Conservation (phyloP, 495 filamentous ascomycete species). For the Acidomyces sp. region DNA sequence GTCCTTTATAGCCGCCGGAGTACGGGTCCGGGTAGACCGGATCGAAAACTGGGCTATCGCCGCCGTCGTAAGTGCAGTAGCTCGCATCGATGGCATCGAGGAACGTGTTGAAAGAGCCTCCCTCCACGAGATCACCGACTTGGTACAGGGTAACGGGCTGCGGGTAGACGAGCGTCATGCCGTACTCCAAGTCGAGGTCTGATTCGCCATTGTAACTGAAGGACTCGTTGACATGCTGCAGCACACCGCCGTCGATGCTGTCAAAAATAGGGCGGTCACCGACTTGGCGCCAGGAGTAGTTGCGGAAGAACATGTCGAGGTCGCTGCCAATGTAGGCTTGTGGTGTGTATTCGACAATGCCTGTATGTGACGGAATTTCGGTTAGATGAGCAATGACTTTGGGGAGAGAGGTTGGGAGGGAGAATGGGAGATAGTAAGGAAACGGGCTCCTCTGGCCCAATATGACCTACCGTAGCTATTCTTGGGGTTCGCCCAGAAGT, state of each 20-base stretch:
- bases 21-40: constrained; percentile 33
- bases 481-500: constrained; percentile 25
- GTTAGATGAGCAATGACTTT: too few species aligned
- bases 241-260: constrained; percentile 17
- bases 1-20: constrained; percentile 32
- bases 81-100: constrained; percentile 33
- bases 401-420: too few species aligned
- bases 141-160: constrained; percentile 33
- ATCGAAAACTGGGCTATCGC: constrained; percentile 29
- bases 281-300: constrained; percentile 5
- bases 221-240: constrained; percentile 13
- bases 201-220: constrained; percentile 27
- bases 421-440: too few species aligned
- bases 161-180: constrained; percentile 30
- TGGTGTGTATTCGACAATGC: constrained; percentile 30
- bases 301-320: constrained; percentile 19
- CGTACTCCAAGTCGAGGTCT: constrained; percentile 30
- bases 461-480: constrained; percentile 41
- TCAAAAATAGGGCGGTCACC: constrained; percentile 13
- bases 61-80: constrained; percentile 32
- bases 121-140: constrained; percentile 25
- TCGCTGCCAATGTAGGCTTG: constrained; percentile 27
- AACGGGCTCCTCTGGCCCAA: too few species aligned
- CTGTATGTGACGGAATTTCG: too few species aligned
- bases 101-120: constrained; percentile 33